Evolutionary conservation across 441 rosid species (phyloP).

Genomic region (Raphanus hybrid): DNA sequence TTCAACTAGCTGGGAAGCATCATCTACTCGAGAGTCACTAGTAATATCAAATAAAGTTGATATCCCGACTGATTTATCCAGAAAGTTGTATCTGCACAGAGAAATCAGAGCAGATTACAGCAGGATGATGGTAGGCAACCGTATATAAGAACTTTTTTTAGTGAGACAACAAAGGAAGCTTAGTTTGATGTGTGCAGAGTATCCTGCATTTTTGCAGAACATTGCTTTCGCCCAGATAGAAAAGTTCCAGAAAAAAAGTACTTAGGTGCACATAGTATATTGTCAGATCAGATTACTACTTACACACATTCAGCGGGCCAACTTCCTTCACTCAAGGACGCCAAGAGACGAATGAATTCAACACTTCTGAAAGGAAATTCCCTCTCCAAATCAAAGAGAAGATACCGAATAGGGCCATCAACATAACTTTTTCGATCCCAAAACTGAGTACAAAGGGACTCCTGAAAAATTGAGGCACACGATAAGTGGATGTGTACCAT

Average conservation of each 20-base stretch:
- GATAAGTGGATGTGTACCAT: slow-evolving; percentile 24
- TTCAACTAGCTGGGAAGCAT: slow-evolving; percentile 69
- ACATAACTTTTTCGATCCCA: slow-evolving; percentile 95
- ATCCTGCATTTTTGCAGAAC: slow-evolving; percentile 26
- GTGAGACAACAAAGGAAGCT: slow-evolving; percentile 23
- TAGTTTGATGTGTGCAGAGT: slow-evolving; percentile 4
- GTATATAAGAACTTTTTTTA: slow-evolving; percentile 8
- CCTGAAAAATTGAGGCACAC: slow-evolving; percentile 55
- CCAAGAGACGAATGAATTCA: slow-evolving; percentile 79
- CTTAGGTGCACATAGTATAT: slow-evolving; percentile 14
- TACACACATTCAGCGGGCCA: slow-evolving; percentile 99
- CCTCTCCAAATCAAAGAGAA: slow-evolving; percentile 87
- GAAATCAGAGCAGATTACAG: slow-evolving; percentile 19
- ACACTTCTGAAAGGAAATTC: slow-evolving; percentile 86
- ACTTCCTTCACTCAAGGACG: slow-evolving; percentile 93
- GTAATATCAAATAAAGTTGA: slow-evolving; percentile 79
- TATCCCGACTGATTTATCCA: slow-evolving; percentile 88
- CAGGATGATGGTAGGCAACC: slow-evolving; percentile 12
- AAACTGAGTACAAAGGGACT: slow-evolving; percentile 95
- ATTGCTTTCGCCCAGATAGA: slow-evolving; percentile 26
- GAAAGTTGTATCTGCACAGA: slow-evolving; percentile 79
- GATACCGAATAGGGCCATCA: slow-evolving; percentile 97
- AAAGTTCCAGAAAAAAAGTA: slow-evolving; percentile 13
- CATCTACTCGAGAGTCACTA: slow-evolving; percentile 59
- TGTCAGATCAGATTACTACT: slow-evolving; percentile 44